phyloP scores from a whole-genome alignment of 176 grass and related monocot species.

The Triticum turgidum region DNA sequence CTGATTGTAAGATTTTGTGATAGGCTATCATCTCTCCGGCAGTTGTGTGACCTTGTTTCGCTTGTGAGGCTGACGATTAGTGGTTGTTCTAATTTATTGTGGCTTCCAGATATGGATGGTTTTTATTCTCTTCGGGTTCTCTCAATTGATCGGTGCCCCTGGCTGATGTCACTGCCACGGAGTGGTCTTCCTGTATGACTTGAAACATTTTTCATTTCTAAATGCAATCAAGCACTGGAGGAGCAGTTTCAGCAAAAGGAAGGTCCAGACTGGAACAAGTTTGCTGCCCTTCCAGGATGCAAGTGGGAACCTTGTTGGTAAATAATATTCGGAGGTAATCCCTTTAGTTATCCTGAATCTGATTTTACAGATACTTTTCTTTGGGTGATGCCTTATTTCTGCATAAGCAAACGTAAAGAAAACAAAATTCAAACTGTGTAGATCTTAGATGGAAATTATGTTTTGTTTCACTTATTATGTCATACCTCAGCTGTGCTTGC shows the following conservation, averaged over 20 bases:
- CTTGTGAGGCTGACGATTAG: not conserved
- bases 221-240: constrained; percentile 8
- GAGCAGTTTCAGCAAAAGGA: constrained; percentile 16
- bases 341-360: not conserved
- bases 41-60: constrained; percentile 7
- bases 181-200: constrained; percentile 30
- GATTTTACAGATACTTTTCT: not conserved
- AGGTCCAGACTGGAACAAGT: not conserved
- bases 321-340: too few relatives aligned
- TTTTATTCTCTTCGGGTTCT: not conserved
- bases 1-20: constrained; percentile 1
- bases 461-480: not conserved
- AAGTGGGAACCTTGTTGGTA: not conserved
- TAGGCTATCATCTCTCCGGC: not conserved
- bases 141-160: not conserved
- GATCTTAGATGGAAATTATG: not conserved
- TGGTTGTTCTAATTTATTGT: not conserved
- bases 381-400: not conserved
- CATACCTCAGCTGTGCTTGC: not conserved
- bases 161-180: constrained; percentile 11
- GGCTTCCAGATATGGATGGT: constrained; percentile 8
- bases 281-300: not conserved
- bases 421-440: not conserved
- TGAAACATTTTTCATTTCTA: not conserved
- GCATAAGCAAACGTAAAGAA: not conserved